phyloP scores from a whole-genome alignment of 176 grass and related monocot species.

The Oryza officinalis region DNA sequence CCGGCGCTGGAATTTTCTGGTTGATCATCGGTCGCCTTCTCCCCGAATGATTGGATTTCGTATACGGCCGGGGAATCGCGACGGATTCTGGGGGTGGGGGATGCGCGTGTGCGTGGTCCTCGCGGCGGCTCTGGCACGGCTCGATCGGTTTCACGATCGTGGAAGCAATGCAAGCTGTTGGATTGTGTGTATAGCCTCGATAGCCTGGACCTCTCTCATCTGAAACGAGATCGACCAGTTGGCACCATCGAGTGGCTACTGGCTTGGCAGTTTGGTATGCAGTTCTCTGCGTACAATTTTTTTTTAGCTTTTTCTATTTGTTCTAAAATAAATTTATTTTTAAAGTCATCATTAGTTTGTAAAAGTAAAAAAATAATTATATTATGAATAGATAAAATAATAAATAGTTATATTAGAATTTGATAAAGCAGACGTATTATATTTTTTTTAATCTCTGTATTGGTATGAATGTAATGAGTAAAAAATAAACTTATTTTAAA shows the following conservation, averaged over 20 bases:
- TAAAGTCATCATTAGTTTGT: too few relatives aligned
- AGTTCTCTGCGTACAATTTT: neutral
- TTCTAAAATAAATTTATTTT: too few relatives aligned
- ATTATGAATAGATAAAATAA: too few relatives aligned
- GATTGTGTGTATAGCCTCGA: neutral
- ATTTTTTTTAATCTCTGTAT: too few relatives aligned
- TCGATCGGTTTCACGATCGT: neutral
- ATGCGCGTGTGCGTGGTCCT: constrained; percentile 6
- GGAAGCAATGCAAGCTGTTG: neutral
- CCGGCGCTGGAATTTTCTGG: neutral
- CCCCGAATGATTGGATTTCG: constrained; percentile 7
- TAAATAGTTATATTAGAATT: too few relatives aligned
- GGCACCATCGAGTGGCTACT: neutral
- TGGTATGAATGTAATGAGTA: too few relatives aligned
- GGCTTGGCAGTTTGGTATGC: neutral
- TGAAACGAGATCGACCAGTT: neutral
- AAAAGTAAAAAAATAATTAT: too few relatives aligned
- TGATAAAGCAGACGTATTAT: too few relatives aligned
- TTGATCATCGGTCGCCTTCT: neutral
- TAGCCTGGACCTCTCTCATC: neutral
- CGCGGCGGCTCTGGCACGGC: neutral
- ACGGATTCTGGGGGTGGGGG: constrained; percentile 13
- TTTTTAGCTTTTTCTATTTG: too few relatives aligned
- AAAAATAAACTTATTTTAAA: too few relatives aligned
- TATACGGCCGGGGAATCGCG: neutral